Evolutionary conservation across 2,329 filamentous ascomycete genomes (phyloP).

Genomic region (Botrytis tulipae): DNA sequence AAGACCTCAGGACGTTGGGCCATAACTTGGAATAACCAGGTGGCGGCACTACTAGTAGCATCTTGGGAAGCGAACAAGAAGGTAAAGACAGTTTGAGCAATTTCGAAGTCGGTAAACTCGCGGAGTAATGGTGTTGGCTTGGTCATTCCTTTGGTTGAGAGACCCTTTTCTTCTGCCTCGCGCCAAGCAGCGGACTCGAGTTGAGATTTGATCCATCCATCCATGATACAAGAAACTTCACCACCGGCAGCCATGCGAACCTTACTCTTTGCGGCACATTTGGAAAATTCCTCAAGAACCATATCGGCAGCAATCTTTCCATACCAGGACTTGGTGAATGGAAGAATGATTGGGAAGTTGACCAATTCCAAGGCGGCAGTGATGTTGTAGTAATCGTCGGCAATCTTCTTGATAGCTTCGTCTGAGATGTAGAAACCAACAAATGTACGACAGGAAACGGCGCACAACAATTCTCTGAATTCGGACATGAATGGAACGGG

Average conservation of each 20-base stretch:
- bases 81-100: conserved; percentile 89
- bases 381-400: conserved; percentile 95
- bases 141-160: conserved; percentile 63
- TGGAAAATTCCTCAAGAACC: conserved; percentile 84
- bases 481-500: conserved; percentile 84
- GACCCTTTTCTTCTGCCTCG: conserved; percentile 71
- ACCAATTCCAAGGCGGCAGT: conserved; percentile 94
- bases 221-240: conserved; percentile 87
- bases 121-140: conserved; percentile 83
- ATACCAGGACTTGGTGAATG: conserved; percentile 94
- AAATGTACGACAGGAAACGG: conserved; percentile 94
- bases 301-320: conserved; percentile 94
- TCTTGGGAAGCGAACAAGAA: conserved; percentile 98
- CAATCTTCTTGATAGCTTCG: conserved; percentile 86
- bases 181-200: conserved; percentile 80
- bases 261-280: conserved; percentile 91
- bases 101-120: conserved; percentile 86
- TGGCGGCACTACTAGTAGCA: conserved; percentile 88
- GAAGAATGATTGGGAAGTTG: conserved; percentile 96
- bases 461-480: conserved; percentile 93
- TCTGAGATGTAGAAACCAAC: conserved; percentile 94
- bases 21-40: conserved; percentile 93
- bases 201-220: conserved; percentile 89
- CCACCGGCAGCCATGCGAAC: conserved; percentile 87
- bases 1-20: conserved; percentile 92